Conservation (phyloP, 805 yeast species). For the Saccharomycopsis fibuligera region DNA sequence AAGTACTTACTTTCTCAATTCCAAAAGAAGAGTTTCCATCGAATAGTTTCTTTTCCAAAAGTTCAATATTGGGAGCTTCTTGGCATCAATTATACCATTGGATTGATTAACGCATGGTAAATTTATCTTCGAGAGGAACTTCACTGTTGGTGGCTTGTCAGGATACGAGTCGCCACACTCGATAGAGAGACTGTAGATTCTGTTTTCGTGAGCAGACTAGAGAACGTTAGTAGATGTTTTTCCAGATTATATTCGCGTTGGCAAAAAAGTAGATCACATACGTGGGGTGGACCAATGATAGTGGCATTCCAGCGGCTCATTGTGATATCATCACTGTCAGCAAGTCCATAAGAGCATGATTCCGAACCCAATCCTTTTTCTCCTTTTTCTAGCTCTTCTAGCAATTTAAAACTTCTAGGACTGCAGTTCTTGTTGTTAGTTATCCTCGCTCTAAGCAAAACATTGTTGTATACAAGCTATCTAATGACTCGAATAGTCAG, state of each 20-base stretch:
- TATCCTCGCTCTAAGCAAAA: no score
- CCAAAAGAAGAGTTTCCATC: slow-evolving; percentile 88
- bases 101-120: slow-evolving; percentile 78
- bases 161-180: slow-evolving; percentile 85
- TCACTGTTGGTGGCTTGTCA: slow-evolving; percentile 77
- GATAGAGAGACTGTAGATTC: slow-evolving; percentile 79
- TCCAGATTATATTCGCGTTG: neutral
- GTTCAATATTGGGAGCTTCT: slow-evolving; percentile 59
- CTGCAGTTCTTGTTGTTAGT: slow-evolving; percentile 27
- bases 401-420: slow-evolving; percentile 89
- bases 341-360: slow-evolving; percentile 90
- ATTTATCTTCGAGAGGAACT: slow-evolving; percentile 77
- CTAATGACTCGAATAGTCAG: neutral
- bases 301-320: slow-evolving; percentile 99
- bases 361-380: slow-evolving; percentile 97
- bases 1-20: slow-evolving; percentile 46
- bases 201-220: slow-evolving; percentile 73
- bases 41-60: slow-evolving; percentile 88
- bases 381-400: slow-evolving; percentile 96
- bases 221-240: slow-evolving; percentile 17
- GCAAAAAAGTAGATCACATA: slow-evolving; percentile 8
- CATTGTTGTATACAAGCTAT: no score
- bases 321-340: slow-evolving; percentile 82
- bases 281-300: slow-evolving; percentile 92
- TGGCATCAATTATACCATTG: slow-evolving; percentile 49